phyloP scores from a whole-genome alignment of 345 rosid genomes.

The Cardamine resedifolia region DNA sequence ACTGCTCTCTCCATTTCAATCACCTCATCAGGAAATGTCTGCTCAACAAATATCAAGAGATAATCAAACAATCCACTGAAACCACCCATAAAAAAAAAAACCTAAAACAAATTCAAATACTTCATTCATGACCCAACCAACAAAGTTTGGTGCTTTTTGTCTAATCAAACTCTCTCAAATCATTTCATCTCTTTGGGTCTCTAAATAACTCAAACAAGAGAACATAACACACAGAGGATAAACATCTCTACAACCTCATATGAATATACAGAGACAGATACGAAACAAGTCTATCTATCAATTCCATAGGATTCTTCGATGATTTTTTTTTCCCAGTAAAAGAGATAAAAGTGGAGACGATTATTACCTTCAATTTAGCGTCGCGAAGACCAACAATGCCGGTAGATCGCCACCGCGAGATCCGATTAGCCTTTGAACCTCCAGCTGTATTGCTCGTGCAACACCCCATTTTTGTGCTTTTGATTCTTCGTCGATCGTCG shows the following conservation, averaged over 20 bases:
- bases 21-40: constrained; percentile 84
- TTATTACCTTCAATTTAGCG: constrained; percentile 76
- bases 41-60: constrained; percentile 35
- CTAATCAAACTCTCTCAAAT: constrained; percentile 1
- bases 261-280: neutral
- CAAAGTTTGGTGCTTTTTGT: constrained; percentile 13
- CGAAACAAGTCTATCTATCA: neutral
- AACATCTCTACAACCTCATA: neutral
- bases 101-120: neutral
- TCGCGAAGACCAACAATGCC: constrained; percentile 94
- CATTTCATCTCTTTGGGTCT: neutral
- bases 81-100: constrained; percentile 11
- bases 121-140: neutral
- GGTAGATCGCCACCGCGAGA: constrained; percentile 89
- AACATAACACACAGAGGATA: neutral
- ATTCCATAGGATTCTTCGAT: constrained; percentile 5
- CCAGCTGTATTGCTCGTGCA: constrained; percentile 67
- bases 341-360: neutral
- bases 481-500: constrained; percentile 25
- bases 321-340: neutral
- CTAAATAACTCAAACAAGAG: neutral
- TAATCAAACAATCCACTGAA: neutral
- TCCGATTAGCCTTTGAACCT: constrained; percentile 66
- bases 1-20: constrained; percentile 70
- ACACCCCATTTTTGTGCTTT: constrained; percentile 64